A percentile compares a stretch with the other conserved stretches of the same genome.
phyloP scores from a whole-genome alignment of 306 rosid species.

The Leucaena leucocephala region DNA sequence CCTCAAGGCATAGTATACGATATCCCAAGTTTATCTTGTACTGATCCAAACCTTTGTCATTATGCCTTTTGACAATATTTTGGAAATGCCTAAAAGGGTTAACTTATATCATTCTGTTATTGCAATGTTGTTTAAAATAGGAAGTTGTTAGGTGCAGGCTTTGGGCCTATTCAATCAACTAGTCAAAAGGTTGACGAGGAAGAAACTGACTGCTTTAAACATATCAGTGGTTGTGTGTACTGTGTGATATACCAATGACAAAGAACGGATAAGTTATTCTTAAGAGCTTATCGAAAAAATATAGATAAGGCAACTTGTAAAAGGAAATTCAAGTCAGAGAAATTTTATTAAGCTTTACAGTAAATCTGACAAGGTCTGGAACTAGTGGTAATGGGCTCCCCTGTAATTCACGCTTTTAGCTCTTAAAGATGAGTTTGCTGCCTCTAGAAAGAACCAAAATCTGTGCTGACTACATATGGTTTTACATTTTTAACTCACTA shows the following conservation, averaged over 20 bases:
- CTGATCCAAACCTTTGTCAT: background rate
- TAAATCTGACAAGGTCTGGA: background rate
- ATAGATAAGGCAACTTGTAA: constrained; percentile 19
- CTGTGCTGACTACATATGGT: background rate
- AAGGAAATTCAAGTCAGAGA: constrained; percentile 6
- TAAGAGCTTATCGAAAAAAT: background rate
- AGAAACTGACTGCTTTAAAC: constrained; percentile 1
- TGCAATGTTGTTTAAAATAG: constrained; percentile 29
- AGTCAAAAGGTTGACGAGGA: background rate
- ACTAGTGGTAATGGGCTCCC: background rate
- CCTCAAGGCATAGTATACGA: background rate
- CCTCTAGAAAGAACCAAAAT: background rate
- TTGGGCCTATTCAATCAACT: background rate
- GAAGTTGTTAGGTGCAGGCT: background rate
- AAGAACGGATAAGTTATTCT: background rate
- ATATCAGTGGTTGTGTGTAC: background rate
- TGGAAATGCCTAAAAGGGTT: background rate
- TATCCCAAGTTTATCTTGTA: background rate
- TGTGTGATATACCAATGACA: background rate
- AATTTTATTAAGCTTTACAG: background rate
- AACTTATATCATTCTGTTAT: background rate
- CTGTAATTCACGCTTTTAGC: background rate
- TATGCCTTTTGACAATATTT: background rate
- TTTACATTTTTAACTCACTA: constrained; percentile 2
- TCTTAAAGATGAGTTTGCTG: background rate